These are phyloP conservation scores for Ceratocystis smalleyi DNA, from an alignment of 2,329 filamentous ascomycete genomes.

Conservation along the genomic window DNA sequence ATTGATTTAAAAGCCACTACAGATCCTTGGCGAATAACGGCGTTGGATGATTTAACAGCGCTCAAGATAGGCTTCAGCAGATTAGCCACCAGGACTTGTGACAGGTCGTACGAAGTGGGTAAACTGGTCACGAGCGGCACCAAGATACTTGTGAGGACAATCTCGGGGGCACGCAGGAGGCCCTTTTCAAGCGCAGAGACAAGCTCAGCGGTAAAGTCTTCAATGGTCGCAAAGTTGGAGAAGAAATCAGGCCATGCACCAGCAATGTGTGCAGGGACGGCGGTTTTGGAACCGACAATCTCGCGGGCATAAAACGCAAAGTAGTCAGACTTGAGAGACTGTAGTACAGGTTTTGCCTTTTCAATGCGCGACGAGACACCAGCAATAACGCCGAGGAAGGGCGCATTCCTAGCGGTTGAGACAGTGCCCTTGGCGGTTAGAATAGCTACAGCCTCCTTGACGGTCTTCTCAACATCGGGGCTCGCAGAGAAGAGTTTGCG, in stretches of 20 bases:
- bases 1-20: constrained; percentile 57
- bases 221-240: constrained; percentile 50
- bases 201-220: constrained; percentile 61
- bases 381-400: constrained; percentile 70
- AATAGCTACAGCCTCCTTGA: constrained; percentile 46
- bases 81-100: constrained; percentile 52
- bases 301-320: constrained; percentile 76
- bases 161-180: constrained; percentile 75
- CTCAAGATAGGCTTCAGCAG: constrained; percentile 78
- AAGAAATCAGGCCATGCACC: constrained; percentile 72
- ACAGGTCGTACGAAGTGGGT: constrained; percentile 57
- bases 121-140: constrained; percentile 57
- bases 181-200: constrained; percentile 77
- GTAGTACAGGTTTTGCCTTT: constrained; percentile 43
- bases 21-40: constrained; percentile 58
- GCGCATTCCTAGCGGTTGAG: constrained; percentile 52
- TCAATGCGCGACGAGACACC: constrained; percentile 67
- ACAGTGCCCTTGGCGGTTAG: constrained; percentile 54
- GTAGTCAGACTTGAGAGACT: constrained; percentile 50
- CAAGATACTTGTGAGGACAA: constrained; percentile 67
- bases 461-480: constrained; percentile 41
- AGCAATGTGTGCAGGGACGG: constrained; percentile 56
- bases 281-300: constrained; percentile 60
- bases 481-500: constrained; percentile 52
- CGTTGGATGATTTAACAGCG: constrained; percentile 81